Base-by-base conservation (phyloP, 495 filamentous ascomycete species). In the Daldinia caldariorum region DNA sequence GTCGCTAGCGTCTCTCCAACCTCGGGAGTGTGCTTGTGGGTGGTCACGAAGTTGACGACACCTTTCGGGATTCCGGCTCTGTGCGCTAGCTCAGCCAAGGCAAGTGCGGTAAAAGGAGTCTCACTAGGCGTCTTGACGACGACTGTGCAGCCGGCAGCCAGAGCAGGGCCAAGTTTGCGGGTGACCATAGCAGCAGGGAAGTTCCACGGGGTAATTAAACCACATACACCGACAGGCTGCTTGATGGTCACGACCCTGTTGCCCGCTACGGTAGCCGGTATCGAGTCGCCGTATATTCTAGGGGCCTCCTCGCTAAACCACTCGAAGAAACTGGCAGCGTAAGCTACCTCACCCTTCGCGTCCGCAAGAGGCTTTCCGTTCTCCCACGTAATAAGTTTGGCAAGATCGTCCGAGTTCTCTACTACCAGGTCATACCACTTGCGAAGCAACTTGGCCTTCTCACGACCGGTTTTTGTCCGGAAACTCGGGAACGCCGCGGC, bases 151-250 rank as follows among this genome's bases (percentile, higher is more conserved):
- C 83, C 83, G 20, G 79, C 82, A 9, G 83, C 94, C 60, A 97
- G 82, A 26, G 94, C 94, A 3, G 94, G 92, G 1, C 88, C 94
- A 62, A 94, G 88, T 80, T 97, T 97, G 29, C 94, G 82, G 3
- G 94, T 94, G 70, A 96, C 90, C 94, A 97, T 97, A 6, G 94
- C 94, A 7, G 91, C 90, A 2, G 94, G 94, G 79, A 96, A 97
- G 81, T 97, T 97, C 94, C 94, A 97, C 26, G 95, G 95, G 20
- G 95, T 97, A 76, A 99, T 97, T 35, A 99, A 82, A 12, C 93
- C 94, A 73, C 92, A 96, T 12, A 99, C 94, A 68, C 95, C 95
- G 50, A 98, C 88, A 6, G 95, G 94, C 79, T 97, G 89, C 78
- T 91, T 92, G 22, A 92, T 76, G 0, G 92, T 94, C 32, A 91